Percentiles rank a stretch among this genome's conserved stretches.
Conservation (phyloP, 1,139 yeast species). For the Pichia sp. region DNA sequence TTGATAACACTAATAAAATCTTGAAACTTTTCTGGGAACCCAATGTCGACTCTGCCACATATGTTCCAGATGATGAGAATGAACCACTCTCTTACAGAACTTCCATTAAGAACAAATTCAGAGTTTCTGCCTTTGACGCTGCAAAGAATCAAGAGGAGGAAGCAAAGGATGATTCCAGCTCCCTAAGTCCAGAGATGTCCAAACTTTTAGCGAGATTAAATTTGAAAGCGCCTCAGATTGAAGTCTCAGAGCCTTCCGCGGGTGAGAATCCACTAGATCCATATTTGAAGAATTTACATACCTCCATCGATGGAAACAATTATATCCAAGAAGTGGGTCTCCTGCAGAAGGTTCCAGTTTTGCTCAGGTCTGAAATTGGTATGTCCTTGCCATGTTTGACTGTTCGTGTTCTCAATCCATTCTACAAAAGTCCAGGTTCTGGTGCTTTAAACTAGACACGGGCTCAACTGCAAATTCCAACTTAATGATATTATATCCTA, state of each 20-base stretch:
- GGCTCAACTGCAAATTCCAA: too few species aligned
- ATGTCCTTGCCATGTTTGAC: constrained; percentile 94
- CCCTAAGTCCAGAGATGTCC: constrained; percentile 36
- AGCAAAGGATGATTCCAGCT: constrained; percentile 27
- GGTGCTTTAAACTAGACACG: too few species aligned
- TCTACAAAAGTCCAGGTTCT: constrained; percentile 32
- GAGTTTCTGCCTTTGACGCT: constrained; percentile 65
- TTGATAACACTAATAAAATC: constrained; percentile 58
- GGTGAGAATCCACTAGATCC: constrained; percentile 40
- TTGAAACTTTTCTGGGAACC: constrained; percentile 90
- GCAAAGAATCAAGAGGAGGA: constrained; percentile 47
- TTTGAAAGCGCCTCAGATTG: constrained; percentile 45
- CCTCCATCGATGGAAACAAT: constrained; percentile 55
- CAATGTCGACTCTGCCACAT: constrained; percentile 87
- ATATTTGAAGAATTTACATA: constrained; percentile 47
- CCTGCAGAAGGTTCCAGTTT: constrained; percentile 71
- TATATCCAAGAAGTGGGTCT: constrained; percentile 76
- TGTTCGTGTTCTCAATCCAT: constrained; percentile 90
- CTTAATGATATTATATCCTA: too few species aligned
- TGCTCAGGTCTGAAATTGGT: constrained; percentile 87
- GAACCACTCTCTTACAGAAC: constrained; percentile 68
- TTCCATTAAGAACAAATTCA: constrained; percentile 71
- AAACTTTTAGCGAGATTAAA: constrained; percentile 44
- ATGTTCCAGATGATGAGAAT: constrained; percentile 81
- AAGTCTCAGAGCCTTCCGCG: constrained; percentile 30